phyloP scores from a whole-genome alignment of 208 protist species.

The Novymonas esmeraldas region DNA sequence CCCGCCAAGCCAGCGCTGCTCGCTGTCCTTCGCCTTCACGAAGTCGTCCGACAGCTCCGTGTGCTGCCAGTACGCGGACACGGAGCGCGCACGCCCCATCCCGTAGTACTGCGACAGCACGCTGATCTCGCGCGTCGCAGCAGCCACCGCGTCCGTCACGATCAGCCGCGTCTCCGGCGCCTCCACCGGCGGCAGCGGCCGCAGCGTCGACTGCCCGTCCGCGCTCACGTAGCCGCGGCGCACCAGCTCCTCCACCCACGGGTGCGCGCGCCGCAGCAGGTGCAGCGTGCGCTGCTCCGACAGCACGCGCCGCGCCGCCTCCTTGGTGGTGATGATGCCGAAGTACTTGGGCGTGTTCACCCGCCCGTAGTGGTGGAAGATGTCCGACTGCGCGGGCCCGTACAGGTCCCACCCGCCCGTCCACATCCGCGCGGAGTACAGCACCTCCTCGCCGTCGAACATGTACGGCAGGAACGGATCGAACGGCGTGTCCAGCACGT shows the following conservation, averaged over 20 bases:
- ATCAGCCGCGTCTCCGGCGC: slow-evolving; percentile 37
- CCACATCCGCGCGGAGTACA: slow-evolving; percentile 86
- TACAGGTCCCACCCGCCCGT: slow-evolving; percentile 91
- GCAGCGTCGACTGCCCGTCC: slow-evolving; percentile 17
- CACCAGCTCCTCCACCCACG: slow-evolving; percentile 45
- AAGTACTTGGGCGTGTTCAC: slow-evolving; percentile 56
- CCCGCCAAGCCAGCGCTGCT: slow-evolving; percentile 67
- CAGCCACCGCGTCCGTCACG: slow-evolving; percentile 45
- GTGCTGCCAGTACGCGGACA: slow-evolving; percentile 73
- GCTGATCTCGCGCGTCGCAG: slow-evolving; percentile 29
- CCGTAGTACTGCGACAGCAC: slow-evolving; percentile 53
- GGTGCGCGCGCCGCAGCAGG: slow-evolving; percentile 47
- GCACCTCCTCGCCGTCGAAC: slow-evolving; percentile 94
- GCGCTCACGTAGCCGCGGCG: slow-evolving; percentile 14
- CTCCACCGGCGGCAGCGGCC: slow-evolving; percentile 26
- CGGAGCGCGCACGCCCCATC: slow-evolving; percentile 45
- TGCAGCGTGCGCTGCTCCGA: slow-evolving; percentile 54
- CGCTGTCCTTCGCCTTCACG: slow-evolving; percentile 57
- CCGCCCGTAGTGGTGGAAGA: slow-evolving; percentile 86
- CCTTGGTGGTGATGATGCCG: slow-evolving; percentile 16
- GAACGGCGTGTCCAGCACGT: slow-evolving; percentile 86
- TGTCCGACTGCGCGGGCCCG: slow-evolving; percentile 57
- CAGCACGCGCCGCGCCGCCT: slow-evolving; percentile 6
- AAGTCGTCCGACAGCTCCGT: slow-evolving; percentile 64
- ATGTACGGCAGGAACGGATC: slow-evolving; percentile 93